These are phyloP conservation scores for Eudorina sp. DNA, from an alignment of 139 green algal genomes.

Conservation along the genomic window DNA sequence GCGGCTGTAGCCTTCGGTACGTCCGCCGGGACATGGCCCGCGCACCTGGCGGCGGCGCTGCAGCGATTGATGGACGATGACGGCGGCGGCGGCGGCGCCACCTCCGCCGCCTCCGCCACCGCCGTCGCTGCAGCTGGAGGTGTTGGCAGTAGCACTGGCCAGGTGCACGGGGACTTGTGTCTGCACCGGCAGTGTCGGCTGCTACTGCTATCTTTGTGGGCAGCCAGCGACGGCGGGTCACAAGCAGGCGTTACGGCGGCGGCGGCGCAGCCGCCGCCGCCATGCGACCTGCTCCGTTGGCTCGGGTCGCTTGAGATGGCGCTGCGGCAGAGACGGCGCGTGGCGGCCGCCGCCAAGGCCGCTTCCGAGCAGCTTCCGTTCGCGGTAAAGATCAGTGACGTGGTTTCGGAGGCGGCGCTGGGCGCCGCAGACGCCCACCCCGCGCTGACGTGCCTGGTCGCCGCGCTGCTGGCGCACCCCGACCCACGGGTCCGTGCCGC, in stretches of 20 bases:
- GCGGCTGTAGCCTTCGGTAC: constrained; percentile 34
- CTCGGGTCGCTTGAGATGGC: constrained; percentile 39
- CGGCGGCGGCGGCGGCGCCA: not conserved
- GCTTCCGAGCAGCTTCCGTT: constrained; percentile 39
- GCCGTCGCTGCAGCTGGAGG: not conserved
- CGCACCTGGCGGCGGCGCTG: constrained; percentile 25
- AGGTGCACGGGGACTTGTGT: constrained; percentile 39
- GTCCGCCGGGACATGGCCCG: constrained; percentile 15
- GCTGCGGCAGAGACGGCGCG: constrained; percentile 31
- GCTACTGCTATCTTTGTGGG: constrained; percentile 38
- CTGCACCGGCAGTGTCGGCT: not conserved
- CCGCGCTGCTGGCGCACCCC: constrained; percentile 49
- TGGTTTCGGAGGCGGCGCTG: not conserved
- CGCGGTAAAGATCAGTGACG: not conserved
- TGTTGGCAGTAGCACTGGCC: not conserved
- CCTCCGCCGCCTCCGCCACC: not conserved
- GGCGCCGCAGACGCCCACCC: not conserved
- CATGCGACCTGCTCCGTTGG: constrained; percentile 20
- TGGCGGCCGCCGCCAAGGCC: not conserved
- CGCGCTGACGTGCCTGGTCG: constrained; percentile 19
- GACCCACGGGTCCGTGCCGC: constrained; percentile 19
- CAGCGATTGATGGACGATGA: not conserved
- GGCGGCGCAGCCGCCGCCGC: not conserved
- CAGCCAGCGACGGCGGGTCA: not conserved
- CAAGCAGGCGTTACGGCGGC: not conserved